Conservation (phyloP, 306 rosid genomes). For the Cicer chorassanicum region DNA sequence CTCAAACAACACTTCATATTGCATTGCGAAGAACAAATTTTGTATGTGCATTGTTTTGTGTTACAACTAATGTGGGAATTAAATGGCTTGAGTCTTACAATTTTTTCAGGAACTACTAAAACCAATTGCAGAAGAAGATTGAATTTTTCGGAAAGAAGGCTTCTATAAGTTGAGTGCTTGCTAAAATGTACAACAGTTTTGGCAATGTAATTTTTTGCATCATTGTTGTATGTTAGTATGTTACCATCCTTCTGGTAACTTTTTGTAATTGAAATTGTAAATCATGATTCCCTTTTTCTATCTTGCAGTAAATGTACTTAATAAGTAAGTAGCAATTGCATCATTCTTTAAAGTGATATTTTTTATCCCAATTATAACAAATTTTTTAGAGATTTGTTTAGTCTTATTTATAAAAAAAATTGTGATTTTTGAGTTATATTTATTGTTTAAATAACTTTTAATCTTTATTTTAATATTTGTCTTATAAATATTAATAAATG, state of each 20-base stretch:
- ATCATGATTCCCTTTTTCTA: conserved; percentile 33
- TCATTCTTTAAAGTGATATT: conserved; percentile 15
- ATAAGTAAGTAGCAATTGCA: conserved; percentile 39
- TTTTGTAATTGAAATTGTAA: conserved; percentile 45
- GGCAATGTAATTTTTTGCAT: conserved; percentile 25
- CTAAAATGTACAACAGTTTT: conserved; percentile 40
- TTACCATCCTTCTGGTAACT: conserved; percentile 4
- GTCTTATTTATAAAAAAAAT: too few relatives aligned
- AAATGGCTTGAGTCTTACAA: conserved; percentile 29
- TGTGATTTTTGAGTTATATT: too few relatives aligned
- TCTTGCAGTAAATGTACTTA: conserved; percentile 41
- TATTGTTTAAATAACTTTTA: too few relatives aligned
- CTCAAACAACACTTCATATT: too few relatives aligned
- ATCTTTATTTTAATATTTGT: too few relatives aligned
- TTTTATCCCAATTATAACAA: not conserved
- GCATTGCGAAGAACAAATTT: too few relatives aligned
- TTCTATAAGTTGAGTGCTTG: conserved; percentile 27
- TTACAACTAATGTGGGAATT: conserved; percentile 16
- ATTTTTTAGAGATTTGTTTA: too few relatives aligned
- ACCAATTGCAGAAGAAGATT: conserved; percentile 80
- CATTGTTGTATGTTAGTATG: not conserved
- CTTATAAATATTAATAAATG: too few relatives aligned
- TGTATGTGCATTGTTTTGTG: conserved; percentile 34
- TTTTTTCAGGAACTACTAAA: conserved; percentile 64
- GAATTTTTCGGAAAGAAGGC: conserved; percentile 39